These are phyloP conservation scores for Binderoboletus segoi DNA, from an alignment of 1,284 basidiomycete species.

Conservation along the genomic window DNA sequence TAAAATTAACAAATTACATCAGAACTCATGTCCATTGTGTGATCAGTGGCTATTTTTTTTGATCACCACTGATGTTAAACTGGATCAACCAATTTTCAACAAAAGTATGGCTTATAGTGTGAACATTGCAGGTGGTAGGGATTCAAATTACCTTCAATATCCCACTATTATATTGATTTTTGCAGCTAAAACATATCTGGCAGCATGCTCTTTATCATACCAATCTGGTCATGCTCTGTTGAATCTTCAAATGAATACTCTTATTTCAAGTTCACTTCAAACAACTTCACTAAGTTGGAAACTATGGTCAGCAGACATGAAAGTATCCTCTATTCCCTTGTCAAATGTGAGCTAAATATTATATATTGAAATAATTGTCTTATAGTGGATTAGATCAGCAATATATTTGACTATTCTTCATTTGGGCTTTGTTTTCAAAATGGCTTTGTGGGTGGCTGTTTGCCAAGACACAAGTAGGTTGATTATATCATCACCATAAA, in stretches of 20 bases:
- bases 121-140: conserved; percentile 1
- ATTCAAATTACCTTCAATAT: too few species aligned
- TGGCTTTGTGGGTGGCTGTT: not conserved
- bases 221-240: not conserved
- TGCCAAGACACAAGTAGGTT: not conserved
- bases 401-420: not conserved
- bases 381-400: too few species aligned
- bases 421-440: conserved; percentile 1
- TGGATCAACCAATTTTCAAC: not conserved
- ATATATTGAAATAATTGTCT: too few species aligned
- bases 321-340: fast-evolving
- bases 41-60: not conserved
- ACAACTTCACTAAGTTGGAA: not conserved
- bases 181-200: not conserved
- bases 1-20: not conserved
- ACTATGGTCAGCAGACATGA: not conserved
- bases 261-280: not conserved
- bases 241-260: not conserved
- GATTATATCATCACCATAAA: not conserved
- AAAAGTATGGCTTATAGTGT: not conserved
- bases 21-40: not conserved
- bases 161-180: too few species aligned
- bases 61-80: conserved; percentile 3
- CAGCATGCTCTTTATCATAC: not conserved
- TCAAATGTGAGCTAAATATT: too few species aligned